Conservation (phyloP, 805 yeast genomes). For the Candida ulmi region DNA sequence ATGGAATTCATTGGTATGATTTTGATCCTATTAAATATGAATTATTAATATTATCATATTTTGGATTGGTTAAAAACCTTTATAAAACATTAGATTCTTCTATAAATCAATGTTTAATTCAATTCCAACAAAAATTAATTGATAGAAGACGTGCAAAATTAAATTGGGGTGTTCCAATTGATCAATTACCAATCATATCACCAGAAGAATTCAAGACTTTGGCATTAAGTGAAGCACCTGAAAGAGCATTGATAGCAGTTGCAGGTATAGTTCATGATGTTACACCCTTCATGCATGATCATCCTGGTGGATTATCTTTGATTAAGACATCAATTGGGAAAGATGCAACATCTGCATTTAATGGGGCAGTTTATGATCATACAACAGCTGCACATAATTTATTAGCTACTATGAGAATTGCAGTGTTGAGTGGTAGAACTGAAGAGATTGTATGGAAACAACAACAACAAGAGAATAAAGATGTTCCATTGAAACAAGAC, state of each 20-base stretch:
- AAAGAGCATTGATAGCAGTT: slow-evolving; percentile 68
- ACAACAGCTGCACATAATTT: slow-evolving; percentile 90
- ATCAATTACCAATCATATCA: slow-evolving; percentile 68
- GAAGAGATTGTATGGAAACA: slow-evolving; percentile 81
- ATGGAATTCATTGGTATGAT: slow-evolving; percentile 63
- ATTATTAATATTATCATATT: slow-evolving; percentile 37
- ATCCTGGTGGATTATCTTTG: slow-evolving; percentile 88
- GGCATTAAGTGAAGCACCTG: slow-evolving; percentile 38
- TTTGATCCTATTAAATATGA: slow-evolving; percentile 87
- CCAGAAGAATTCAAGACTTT: slow-evolving; percentile 42
- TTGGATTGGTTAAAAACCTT: slow-evolving; percentile 57
- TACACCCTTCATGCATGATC: slow-evolving; percentile 84
- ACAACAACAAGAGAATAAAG: slow-evolving; percentile 62
- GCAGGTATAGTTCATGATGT: slow-evolving; percentile 92
- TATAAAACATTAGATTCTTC: slow-evolving; percentile 39
- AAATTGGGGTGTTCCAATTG: slow-evolving; percentile 94
- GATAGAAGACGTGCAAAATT: slow-evolving; percentile 72
- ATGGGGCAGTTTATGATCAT: slow-evolving; percentile 91
- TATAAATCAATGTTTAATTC: slow-evolving; percentile 65
- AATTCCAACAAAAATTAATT: slow-evolving; percentile 76
- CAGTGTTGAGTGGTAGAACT: slow-evolving; percentile 74
- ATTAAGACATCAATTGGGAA: slow-evolving; percentile 80
- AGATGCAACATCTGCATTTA: slow-evolving; percentile 91
- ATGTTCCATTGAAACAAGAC: slow-evolving; percentile 48
- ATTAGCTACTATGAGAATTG: slow-evolving; percentile 90